Conservation (phyloP, 768 basidiomycete species). For the Cystobasidium ongulense region DNA sequence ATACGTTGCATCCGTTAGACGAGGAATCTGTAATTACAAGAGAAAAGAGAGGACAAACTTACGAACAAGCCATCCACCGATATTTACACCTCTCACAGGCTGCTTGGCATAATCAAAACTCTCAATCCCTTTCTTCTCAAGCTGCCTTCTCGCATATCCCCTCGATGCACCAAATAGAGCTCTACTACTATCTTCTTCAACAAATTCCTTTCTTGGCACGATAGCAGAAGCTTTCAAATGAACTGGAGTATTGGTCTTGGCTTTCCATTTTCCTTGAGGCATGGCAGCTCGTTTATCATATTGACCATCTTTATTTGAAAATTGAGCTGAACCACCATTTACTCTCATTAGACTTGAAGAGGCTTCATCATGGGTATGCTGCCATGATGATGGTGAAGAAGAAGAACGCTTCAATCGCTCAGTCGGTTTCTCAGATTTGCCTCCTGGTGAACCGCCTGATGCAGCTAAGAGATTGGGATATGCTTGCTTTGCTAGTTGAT, state of each 20-base stretch:
- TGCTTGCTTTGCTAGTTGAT: slow-evolving; percentile 16
- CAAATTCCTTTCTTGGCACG: not conserved
- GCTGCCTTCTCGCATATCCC: not conserved
- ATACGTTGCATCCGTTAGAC: not conserved
- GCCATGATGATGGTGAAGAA: not conserved
- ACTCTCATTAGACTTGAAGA: not conserved
- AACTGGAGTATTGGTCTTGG: not conserved
- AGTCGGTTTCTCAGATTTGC: not conserved
- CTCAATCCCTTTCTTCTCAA: not conserved
- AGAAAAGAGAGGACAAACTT: not conserved
- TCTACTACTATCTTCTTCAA: not conserved
- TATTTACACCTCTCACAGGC: slow-evolving; percentile 68
- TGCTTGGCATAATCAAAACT: not conserved
- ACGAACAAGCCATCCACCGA: slow-evolving; percentile 56
- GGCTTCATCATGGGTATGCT: not conserved
- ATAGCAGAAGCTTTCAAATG: slow-evolving; percentile 1
- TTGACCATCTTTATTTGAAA: not conserved
- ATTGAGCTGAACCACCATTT: not conserved
- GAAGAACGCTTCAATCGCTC: not conserved
- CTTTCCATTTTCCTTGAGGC: slow-evolving; percentile 11
- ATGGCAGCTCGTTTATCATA: slow-evolving; percentile 8
- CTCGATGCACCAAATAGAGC: not conserved
- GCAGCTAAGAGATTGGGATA: not conserved
- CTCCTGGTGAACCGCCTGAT: not conserved
- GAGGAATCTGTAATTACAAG: not conserved